phyloP scores from a whole-genome alignment of 2,329 filamentous ascomycete species.

The Mycosphaerelloides madeirae region DNA sequence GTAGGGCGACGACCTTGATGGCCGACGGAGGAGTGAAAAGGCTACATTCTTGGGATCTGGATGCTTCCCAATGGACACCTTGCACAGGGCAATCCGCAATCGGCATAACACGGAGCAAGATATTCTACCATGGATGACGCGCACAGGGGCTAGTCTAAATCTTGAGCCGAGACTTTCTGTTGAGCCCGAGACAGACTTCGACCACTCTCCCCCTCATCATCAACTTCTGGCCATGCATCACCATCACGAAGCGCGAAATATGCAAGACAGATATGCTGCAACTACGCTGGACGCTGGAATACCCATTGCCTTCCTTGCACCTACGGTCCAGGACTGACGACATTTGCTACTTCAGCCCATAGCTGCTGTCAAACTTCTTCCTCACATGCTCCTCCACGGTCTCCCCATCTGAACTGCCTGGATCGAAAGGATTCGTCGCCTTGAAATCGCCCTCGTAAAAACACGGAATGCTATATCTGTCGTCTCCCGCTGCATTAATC shows the following conservation, averaged over 20 bases:
- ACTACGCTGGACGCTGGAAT: too few relatives aligned
- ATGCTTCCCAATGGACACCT: too few relatives aligned
- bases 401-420: slow-evolving; percentile 9
- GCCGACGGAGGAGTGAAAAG: slow-evolving; percentile 1
- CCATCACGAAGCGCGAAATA: too few relatives aligned
- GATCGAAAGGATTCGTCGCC: slow-evolving; percentile 20
- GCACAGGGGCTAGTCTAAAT: too few relatives aligned
- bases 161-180: too few relatives aligned
- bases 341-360: slow-evolving; percentile 13
- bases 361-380: slow-evolving; percentile 18
- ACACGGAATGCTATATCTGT: slow-evolving; percentile 44
- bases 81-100: not conserved
- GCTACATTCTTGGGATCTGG: slow-evolving; percentile 7
- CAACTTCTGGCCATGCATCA: too few relatives aligned
- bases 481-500: slow-evolving; percentile 37
- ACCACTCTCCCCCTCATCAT: too few relatives aligned
- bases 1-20: slow-evolving; percentile 7
- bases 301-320: too few relatives aligned
- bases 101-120: not conserved
- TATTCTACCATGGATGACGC: too few relatives aligned
- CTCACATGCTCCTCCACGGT: slow-evolving; percentile 22
- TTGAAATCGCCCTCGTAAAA: slow-evolving; percentile 36
- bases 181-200: too few relatives aligned
- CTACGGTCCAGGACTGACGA: too few relatives aligned
- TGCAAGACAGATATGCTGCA: too few relatives aligned